A percentile compares a stretch with the other conserved stretches of the same genome.
Conservation (phyloP, 306 rosid species). For the Mimosa pudica region DNA sequence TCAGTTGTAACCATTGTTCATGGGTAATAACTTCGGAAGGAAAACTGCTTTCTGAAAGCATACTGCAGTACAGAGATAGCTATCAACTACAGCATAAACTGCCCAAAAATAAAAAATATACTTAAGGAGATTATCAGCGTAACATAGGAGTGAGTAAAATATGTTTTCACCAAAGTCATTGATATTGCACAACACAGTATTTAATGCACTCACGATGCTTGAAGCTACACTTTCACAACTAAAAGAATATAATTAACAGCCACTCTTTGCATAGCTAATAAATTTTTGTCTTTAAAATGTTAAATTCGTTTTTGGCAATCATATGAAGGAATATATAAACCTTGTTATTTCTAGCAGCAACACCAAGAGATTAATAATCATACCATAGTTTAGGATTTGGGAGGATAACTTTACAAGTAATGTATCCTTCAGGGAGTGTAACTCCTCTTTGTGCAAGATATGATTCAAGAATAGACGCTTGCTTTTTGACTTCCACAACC, state of each 20-base stretch:
- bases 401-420: constrained; percentile 80
- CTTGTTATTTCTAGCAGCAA: constrained; percentile 6
- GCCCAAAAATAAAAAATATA: constrained; percentile 6
- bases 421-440: constrained; percentile 62
- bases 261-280: not conserved
- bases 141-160: not conserved
- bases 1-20: constrained; percentile 73
- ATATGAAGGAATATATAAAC: not conserved
- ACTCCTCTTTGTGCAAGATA: constrained; percentile 95
- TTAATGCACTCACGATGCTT: not conserved
- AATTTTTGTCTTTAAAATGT: not conserved
- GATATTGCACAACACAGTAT: not conserved
- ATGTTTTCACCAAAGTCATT: not conserved
- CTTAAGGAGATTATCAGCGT: not conserved
- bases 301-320: not conserved
- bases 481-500: constrained; percentile 70
- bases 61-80: constrained; percentile 46
- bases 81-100: constrained; percentile 16
- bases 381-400: constrained; percentile 87
- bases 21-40: constrained; percentile 76
- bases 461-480: constrained; percentile 74
- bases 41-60: constrained; percentile 53
- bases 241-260: not conserved
- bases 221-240: not conserved
- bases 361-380: constrained; percentile 24